Evolutionary conservation across 148 eudicot species (phyloP), one percentile per base, ranked within the genome.

Genomic region (Salicornia ramosissima): DNA sequence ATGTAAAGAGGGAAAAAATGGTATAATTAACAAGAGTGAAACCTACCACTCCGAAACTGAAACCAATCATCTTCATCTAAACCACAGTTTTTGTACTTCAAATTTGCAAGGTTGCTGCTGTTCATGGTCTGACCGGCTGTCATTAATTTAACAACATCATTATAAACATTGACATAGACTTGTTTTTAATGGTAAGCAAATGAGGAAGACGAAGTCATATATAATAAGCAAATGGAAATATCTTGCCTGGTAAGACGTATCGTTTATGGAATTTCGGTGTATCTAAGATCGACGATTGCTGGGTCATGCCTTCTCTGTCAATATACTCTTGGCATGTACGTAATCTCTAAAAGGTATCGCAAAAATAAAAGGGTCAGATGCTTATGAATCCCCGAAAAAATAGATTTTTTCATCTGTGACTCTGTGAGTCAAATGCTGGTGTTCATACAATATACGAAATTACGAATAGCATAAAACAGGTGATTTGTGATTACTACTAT

Each of bases 211-310:
- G 66, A 60, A 15, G 16, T 11, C 24, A 47, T 2, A 60, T 8
- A n/a, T n/a, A n/a, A n/a, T 30, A 45, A 42, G 68, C 14, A 33
- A 61, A 25, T 12, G 15, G 42, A 47, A 69, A 28, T 22, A 33
- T 63, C 79, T 82, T 86, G 79, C 98, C 95, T 81, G 98, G 95
- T 79, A 93, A 87, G 39, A 87, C 82, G 68, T 88, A 94, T 77
- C 89, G 82, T 78, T 90, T 94, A 70, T 90, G 98, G 77, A 85
- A 88, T 79, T 76, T 83, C 46, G 98, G 98, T 33, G 87, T 73
- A 67, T 84, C 75, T 66, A 88, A 84, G 74, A 87, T 74, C 57
- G 89, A 80, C n/a, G 89, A 87, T 79, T 94, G 98, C 74, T 88
- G 89, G 36, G 92, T 82, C 25, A 85, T 74, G 45, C 97, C 97